phyloP scores from a whole-genome alignment of 306 rosid species.

The Geum urbanum region DNA sequence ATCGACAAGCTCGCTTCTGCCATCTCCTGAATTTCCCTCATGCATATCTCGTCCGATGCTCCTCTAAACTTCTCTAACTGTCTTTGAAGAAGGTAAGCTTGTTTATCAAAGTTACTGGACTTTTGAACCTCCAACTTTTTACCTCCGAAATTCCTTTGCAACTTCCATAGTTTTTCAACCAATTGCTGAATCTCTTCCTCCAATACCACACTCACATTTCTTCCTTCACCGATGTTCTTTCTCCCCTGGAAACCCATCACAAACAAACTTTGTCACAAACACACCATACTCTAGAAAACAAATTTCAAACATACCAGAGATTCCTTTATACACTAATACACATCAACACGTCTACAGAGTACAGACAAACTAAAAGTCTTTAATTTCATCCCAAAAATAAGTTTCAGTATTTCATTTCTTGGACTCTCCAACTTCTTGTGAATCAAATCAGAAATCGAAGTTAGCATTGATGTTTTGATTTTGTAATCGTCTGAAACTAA shows the following conservation, averaged over 20 bases:
- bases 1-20: constrained; percentile 51
- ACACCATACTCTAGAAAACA: constrained; percentile 2
- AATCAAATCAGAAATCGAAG: not conserved
- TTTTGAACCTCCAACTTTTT: constrained; percentile 34
- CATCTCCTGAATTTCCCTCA: constrained; percentile 59
- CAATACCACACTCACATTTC: constrained; percentile 37
- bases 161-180: constrained; percentile 57
- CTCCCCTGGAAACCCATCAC: constrained; percentile 52
- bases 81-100: constrained; percentile 47
- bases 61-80: constrained; percentile 53
- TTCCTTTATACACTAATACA: not conserved
- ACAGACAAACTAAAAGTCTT: not conserved
- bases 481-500: not conserved
- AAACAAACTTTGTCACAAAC: not conserved
- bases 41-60: constrained; percentile 46
- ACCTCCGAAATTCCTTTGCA: constrained; percentile 47
- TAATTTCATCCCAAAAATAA: not conserved
- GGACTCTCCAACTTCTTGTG: not conserved
- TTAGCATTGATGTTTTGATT: not conserved
- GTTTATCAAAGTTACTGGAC: constrained; percentile 57
- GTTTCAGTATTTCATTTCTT: not conserved
- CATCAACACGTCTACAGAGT: not conserved
- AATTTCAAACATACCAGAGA: not conserved
- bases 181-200: constrained; percentile 61
- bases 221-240: constrained; percentile 60